phyloP scores from a whole-genome alignment of 1,139 yeast genomes.

The Arxiozyma telluris region DNA sequence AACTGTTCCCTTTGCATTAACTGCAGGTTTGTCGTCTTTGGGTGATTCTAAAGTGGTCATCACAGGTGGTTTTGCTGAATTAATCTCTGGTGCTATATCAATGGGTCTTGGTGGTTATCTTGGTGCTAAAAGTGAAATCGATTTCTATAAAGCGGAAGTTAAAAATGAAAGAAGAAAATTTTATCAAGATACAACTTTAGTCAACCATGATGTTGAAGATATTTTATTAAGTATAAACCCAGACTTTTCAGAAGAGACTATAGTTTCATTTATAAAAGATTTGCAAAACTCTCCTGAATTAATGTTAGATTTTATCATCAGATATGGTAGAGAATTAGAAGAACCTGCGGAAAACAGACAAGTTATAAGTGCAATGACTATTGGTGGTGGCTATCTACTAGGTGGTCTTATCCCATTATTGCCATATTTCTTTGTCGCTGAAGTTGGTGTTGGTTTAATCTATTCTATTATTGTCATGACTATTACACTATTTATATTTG shows the following conservation, averaged over 20 bases:
- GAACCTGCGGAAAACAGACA: constrained; percentile 81
- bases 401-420: constrained; percentile 73
- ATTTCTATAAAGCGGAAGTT: constrained; percentile 52
- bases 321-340: constrained; percentile 70
- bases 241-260: constrained; percentile 53
- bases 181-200: constrained; percentile 48
- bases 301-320: constrained; percentile 67
- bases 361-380: constrained; percentile 62
- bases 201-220: constrained; percentile 60
- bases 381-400: constrained; percentile 64
- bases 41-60: constrained; percentile 70
- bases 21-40: constrained; percentile 70
- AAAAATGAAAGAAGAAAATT: constrained; percentile 60
- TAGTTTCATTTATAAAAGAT: constrained; percentile 57
- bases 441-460: constrained; percentile 69
- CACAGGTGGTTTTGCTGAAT: constrained; percentile 80
- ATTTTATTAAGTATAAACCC: constrained; percentile 52
- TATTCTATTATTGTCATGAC: constrained; percentile 75
- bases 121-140: constrained; percentile 73
- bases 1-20: constrained; percentile 77
- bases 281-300: constrained; percentile 57
- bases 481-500: constrained; percentile 77
- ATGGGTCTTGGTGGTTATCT: constrained; percentile 81
- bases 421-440: constrained; percentile 66
- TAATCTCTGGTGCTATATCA: constrained; percentile 74